phyloP scores from a whole-genome alignment of 192 early-diverging fungal genomes.

The Powellomyces hirtus region DNA sequence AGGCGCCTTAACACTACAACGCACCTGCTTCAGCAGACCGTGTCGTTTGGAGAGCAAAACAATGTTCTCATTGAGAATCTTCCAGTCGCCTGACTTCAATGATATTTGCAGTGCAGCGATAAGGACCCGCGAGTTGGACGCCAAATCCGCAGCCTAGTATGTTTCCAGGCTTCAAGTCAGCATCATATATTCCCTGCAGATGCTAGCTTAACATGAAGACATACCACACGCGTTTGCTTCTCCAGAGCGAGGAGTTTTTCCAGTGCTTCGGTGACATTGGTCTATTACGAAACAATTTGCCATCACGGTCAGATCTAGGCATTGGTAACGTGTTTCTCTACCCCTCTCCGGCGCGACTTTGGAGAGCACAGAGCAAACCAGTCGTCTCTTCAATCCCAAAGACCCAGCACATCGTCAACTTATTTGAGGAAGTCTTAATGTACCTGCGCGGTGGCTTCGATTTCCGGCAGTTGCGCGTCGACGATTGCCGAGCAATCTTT shows the following conservation, averaged over 20 bases:
- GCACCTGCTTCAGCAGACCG: constrained; percentile 85
- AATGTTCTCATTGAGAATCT: constrained; percentile 88
- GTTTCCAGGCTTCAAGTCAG: background rate
- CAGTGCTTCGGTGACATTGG: constrained; percentile 79
- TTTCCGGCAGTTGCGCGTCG: constrained; percentile 76
- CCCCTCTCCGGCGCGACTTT: too few species aligned
- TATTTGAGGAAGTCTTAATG: too few species aligned
- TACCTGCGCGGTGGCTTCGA: constrained; percentile 68
- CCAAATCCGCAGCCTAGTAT: constrained; percentile 75
- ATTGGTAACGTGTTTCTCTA: too few species aligned
- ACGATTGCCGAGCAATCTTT: constrained; percentile 83
- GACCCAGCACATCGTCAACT: too few species aligned
- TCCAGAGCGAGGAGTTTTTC: constrained; percentile 83
- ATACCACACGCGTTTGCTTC: constrained; percentile 92
- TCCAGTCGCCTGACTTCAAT: constrained; percentile 75
- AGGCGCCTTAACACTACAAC: too few species aligned
- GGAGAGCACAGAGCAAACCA: too few species aligned
- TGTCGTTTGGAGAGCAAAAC: constrained; percentile 94
- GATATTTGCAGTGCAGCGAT: constrained; percentile 75
- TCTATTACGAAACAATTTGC: constrained; percentile 18
- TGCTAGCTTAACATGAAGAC: background rate
- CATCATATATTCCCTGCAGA: too few species aligned
- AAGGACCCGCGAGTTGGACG: constrained; percentile 85
- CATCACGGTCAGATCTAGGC: background rate
- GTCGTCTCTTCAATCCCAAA: too few species aligned